phyloP scores from a whole-genome alignment of 352 stramenopile genomes.

The Phytophthora tubulina region DNA sequence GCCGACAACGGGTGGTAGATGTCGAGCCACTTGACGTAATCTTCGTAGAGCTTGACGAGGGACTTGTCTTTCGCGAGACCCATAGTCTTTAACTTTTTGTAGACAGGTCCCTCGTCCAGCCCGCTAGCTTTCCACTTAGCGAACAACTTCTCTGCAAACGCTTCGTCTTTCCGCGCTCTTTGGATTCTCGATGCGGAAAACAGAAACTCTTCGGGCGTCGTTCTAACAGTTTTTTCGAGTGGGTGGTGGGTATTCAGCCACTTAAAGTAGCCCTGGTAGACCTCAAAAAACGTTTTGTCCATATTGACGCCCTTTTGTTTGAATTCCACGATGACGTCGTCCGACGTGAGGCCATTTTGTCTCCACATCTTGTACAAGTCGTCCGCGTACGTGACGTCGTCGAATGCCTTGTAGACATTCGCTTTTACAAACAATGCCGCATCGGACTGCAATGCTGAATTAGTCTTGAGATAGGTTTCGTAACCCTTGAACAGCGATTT shows the following conservation, averaged over 20 bases:
- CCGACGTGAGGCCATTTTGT: neutral
- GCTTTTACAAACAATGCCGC: conserved; percentile 4
- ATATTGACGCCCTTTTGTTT: neutral
- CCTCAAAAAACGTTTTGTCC: neutral
- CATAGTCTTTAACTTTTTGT: neutral
- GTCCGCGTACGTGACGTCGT: neutral
- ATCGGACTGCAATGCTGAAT: neutral
- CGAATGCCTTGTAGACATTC: neutral
- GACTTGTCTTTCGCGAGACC: neutral
- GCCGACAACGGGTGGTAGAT: neutral
- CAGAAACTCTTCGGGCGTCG: neutral
- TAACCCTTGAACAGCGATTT: neutral
- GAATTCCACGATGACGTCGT: conserved; percentile 2
- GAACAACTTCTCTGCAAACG: conserved; percentile 6
- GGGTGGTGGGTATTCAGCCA: conserved; percentile 13
- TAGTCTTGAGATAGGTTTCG: neutral
- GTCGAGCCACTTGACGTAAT: conserved; percentile 15
- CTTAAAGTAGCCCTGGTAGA: neutral
- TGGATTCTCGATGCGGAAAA: neutral
- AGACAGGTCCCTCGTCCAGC: neutral
- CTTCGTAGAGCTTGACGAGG: conserved; percentile 7
- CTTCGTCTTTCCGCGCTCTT: neutral
- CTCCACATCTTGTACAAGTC: conserved; percentile 1
- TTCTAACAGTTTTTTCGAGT: neutral
- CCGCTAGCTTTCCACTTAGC: neutral